Conservation (phyloP, 345 rosid genomes). For the Gossypium mustelinum region DNA sequence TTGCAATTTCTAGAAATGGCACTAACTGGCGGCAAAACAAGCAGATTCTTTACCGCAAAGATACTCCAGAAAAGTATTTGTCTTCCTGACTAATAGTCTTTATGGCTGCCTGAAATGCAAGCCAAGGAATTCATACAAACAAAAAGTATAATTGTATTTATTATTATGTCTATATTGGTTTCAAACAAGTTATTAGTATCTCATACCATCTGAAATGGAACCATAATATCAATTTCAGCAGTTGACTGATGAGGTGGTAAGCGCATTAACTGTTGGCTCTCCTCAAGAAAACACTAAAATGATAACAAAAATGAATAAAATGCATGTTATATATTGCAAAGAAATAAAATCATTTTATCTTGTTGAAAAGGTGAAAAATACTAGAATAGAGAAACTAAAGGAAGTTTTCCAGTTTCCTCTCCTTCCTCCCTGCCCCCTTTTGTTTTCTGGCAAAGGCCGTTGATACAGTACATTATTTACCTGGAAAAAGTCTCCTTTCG, state of each 20-base stretch:
- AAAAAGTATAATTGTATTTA: neutral
- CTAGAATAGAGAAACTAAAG: neutral
- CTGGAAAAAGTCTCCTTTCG: slow-evolving; percentile 97
- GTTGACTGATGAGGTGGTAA: slow-evolving; percentile 93
- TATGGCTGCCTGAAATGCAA: slow-evolving; percentile 68
- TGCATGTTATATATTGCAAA: slow-evolving; percentile 10
- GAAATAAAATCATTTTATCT: slow-evolving; percentile 1
- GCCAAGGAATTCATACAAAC: neutral
- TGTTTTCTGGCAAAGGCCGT: neutral
- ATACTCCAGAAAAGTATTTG: slow-evolving; percentile 72
- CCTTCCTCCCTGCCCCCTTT: neutral
- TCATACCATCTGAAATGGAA: slow-evolving; percentile 90
- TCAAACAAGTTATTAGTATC: neutral
- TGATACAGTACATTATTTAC: slow-evolving; percentile 31
- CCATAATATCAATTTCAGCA: slow-evolving; percentile 93
- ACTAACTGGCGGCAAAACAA: slow-evolving; percentile 14
- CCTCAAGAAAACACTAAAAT: slow-evolving; percentile 89
- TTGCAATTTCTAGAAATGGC: slow-evolving; percentile 2
- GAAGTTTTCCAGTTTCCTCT: neutral
- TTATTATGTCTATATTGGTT: neutral
- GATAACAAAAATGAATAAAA: slow-evolving; percentile 15
- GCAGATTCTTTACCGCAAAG: slow-evolving; percentile 55
- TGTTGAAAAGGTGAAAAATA: neutral
- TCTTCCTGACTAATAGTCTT: slow-evolving; percentile 91
- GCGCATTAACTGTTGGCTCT: slow-evolving; percentile 83